Evolutionary conservation across 2,329 filamentous ascomycete genomes (phyloP), one percentile per base, ranked within the genome.

Genomic region (Neofusicoccum kwambonambiense): DNA sequence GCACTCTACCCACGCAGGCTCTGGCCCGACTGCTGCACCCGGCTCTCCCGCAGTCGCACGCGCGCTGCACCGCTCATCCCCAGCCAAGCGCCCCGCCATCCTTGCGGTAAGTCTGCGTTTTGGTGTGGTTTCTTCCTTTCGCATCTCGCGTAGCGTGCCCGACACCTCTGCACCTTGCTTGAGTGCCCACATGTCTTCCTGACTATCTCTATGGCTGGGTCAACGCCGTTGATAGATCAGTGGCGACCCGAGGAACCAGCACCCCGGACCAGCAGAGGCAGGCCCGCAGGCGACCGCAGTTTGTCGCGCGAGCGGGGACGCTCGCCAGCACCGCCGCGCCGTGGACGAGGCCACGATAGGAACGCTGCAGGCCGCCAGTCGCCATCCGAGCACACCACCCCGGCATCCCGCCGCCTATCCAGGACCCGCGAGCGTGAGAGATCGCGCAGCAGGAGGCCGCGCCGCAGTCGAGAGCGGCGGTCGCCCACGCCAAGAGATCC

Each of bases 121-220:
- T 51, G 49, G 54, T 58, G 61, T 54, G 47, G 61, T 63, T 51
- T 44, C 54, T 61, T 63, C 51, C 69, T 50, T 50, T 60, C 63
- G 63, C 63, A 58, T 58, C 63, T 64, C 63, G 63, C 63, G 52
- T 60, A 64, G 63, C 69, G 72, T 76, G 73, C 73, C 74, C 72
- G 69, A 70, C 71, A 74, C 71, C 70, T 65, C 71, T 72, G 70
- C 71, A 74, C 72, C 71, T 72, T 73, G 60, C 68, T 64, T 66
- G 65, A 72, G 74, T 75, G 73, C 73, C 73, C 74, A 73, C 66
- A 78, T 79, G 77, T 67, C 71, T 68, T 75, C 65, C 49, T 64
- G 75, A 69, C 70, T 73, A 74, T 73, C 76, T 78, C 76, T 74
- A 79, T 79, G 77, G 77, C 77, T 77, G 75, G 75, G 71, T 76